Base-by-base conservation (phyloP, 176 grass and related monocot species). In the bread wheat (Triticum aestivum) region DNA sequence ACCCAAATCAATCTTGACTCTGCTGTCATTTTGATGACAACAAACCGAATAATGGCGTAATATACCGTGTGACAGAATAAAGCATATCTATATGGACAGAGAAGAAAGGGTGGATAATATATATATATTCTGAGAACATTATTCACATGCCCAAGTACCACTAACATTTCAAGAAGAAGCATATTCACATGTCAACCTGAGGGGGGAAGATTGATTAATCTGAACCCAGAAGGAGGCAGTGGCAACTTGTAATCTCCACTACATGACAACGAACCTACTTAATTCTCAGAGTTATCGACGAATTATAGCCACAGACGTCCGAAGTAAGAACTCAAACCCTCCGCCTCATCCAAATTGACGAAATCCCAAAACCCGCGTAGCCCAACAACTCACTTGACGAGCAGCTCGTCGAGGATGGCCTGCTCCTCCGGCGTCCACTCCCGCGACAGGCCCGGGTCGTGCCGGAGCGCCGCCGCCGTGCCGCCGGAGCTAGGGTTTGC, bases 391-490 rank as follows among this genome's bases (percentile, higher is more conserved):
- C 83, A 98, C 95, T 88, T 95, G 73, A 63, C 82, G 9, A 98
- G 92, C 61, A 85, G 85, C 45, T 95, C 91, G 42, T 98, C 91
- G 59, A 98, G 90, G 77, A 64, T 70, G 81, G 89, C 75, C 83
- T 98, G 95, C 84, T 98, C 95, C 51, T 98, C 93, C 61, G 87
- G 10, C 26, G 91, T 85, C 95, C 95, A 98, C 88, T 95, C 91
- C 52, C 90, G 56, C 62, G 95, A 89, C 65, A 98, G 75, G 8
- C 95, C 95, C 1, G 95, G 95, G 89, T 98, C 90, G 73, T 98
- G 95, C 87, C 82, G 85, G 80, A 73, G 87, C 87, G 86, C 87
- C 83, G 78, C 85, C 72, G 83, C 86, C 15, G 69, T 86, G 41
- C 82, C 80, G 49, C 85, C 77, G 76, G 88, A 68, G 87, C 91